Evolutionary conservation across 169 alveolate genomes (phyloP), one percentile per base, ranked within the genome.

Genomic region (Eimeria sp.): DNA sequence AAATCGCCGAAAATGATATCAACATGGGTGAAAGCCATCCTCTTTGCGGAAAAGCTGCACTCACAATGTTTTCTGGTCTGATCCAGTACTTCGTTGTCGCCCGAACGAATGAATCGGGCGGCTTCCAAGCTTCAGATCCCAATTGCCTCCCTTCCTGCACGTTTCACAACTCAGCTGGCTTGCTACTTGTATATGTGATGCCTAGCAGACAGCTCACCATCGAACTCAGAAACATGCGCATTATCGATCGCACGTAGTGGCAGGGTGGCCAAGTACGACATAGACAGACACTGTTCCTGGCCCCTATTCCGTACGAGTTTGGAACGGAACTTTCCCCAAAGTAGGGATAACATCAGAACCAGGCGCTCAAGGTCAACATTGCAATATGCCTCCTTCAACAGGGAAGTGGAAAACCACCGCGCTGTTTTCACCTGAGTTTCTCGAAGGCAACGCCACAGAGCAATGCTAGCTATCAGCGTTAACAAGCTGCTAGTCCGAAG

Each of bases 91-190:
- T 97, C 10, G 98, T 97, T 20, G 98, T 97, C 20, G 87, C 95
- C 52, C 98, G 95, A 88, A 96, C 97, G 72, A 97, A 97, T 23
- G 98, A 97, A 13, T 97, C 98, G 0, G 98, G 98, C 40, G 98
- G 98, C 56, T 96, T 91, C 98, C 98, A 97, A 49, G 90, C 89
- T 2, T 95, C 83, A 33, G 85, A 62, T 37, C 30, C 88, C n/a
- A 66, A 14, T 40, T 68, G 54, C 27, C 82, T 95, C 60, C 85
- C 89, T 30, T 66, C 82, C 85, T 85, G 68, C 56, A 49, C 30
- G 25, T 20, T 43, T 40, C 76, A 33, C 93, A 76, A 0, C 74
- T 2, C 66, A 49, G 16, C 20, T 30, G 66, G 23, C 88, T 52
- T 25, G 71, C 66, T 54, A 27, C 49, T n/a, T 10, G 46, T 78